Evolutionary conservation across 1,284 basidiomycete genomes (phyloP).

Genomic region (Veloboletus limbatus): DNA sequence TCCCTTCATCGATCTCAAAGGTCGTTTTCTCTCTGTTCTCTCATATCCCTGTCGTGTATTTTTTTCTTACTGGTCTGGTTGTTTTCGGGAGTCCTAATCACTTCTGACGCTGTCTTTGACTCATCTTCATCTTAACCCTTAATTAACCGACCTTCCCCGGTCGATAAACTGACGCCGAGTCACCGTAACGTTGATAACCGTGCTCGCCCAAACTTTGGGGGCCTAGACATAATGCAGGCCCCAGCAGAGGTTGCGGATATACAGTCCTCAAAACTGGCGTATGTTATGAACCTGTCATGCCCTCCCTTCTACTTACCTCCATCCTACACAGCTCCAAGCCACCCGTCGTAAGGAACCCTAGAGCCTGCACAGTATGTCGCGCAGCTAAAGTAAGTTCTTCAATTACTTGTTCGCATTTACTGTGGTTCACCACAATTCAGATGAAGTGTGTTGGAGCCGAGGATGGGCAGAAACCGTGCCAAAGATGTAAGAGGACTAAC

Average conservation of each 20-base stretch:
- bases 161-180: conserved; percentile 41
- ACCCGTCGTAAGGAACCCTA: conserved; percentile 67
- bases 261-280: conserved; percentile 33
- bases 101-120: conserved; percentile 13
- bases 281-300: conserved; percentile 9
- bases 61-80: conserved; percentile 1
- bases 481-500: conserved; percentile 75
- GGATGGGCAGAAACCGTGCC: conserved; percentile 70
- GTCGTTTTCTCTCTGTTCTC: conserved; percentile 14
- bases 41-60: conserved; percentile 4
- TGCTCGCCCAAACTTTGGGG: conserved; percentile 18
- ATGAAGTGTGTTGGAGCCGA: conserved; percentile 88
- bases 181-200: conserved; percentile 40
- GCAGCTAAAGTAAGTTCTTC: conserved; percentile 63
- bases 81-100: conserved; percentile 1
- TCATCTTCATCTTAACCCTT: conserved; percentile 35
- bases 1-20: conserved; percentile 32
- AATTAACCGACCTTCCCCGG: conserved; percentile 41
- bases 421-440: conserved; percentile 40
- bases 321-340: conserved; percentile 39
- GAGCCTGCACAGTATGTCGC: conserved; percentile 79
- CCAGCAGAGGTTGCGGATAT: conserved; percentile 30
- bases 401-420: conserved; percentile 14
- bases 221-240: conserved; percentile 28
- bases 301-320: conserved; percentile 11